Evolutionary conservation across 2,329 filamentous ascomycete species (phyloP).

Genomic region (Cyclaneusma minus): DNA sequence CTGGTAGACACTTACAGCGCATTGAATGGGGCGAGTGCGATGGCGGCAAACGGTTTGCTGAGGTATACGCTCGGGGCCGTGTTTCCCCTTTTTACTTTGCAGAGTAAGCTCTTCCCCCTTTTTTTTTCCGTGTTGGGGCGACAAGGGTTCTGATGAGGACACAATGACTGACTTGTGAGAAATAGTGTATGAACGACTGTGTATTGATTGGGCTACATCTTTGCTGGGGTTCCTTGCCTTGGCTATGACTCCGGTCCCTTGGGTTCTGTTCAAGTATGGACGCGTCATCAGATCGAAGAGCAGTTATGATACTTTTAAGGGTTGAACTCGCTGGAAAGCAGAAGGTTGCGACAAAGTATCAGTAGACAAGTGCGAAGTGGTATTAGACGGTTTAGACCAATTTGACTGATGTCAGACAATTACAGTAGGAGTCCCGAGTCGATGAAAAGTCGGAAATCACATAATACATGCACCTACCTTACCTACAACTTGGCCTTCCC

Average conservation of each 20-base stretch:
- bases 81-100: slow-evolving; percentile 46
- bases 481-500: too few species aligned
- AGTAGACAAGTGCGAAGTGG: too few species aligned
- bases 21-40: slow-evolving; percentile 37
- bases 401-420: too few species aligned
- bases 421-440: too few species aligned
- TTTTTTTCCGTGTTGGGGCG: too few species aligned
- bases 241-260: slow-evolving; percentile 24
- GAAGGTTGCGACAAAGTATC: too few species aligned
- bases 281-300: slow-evolving; percentile 6
- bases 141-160: accelerated
- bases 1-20: slow-evolving; percentile 39
- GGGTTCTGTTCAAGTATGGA: slow-evolving; percentile 21
- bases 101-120: slow-evolving; percentile 24
- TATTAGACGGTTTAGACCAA: too few species aligned
- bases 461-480: too few species aligned
- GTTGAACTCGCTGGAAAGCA: too few species aligned
- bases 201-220: slow-evolving; percentile 23
- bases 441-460: too few species aligned
- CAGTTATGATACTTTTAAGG: slow-evolving; percentile 7
- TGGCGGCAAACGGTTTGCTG: slow-evolving; percentile 41
- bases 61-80: slow-evolving; percentile 38
- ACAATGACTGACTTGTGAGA: neutral
- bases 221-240: slow-evolving; percentile 17
- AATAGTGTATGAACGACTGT: slow-evolving; percentile 20